Base-by-base conservation (phyloP, 768 basidiomycete species). In the Dendrothele bispora region DNA sequence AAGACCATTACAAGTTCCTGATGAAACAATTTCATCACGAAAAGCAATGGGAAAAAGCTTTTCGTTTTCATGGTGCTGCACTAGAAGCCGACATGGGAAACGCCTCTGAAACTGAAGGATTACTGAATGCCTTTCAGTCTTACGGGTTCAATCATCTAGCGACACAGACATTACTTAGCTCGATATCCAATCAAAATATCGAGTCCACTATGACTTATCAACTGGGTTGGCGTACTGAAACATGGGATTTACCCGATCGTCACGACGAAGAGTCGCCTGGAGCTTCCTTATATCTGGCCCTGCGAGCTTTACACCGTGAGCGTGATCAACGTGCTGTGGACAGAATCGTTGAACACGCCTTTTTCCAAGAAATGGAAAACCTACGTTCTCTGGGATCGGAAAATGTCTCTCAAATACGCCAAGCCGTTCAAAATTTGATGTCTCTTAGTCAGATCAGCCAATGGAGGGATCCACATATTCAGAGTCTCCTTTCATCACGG, bases 71-170 rank as follows among this genome's bases (percentile, higher is more conserved):
- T 53, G 94, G 93, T 21, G 93, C 97, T 6, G 77, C 80, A 8
- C 69, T 89, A 48, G 92, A 95, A 61, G 79, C 83, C 2, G 79
- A 78, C 3, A 64, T 60, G 24, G 62, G 59, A 10, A 69, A 71
- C 5, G 50, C 66, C 2, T 59, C 61, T 1, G 78, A 81, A 34
- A 67, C 80, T 11, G 75, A 80, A 29, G 90, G 90, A 1, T 75
- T 97, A 14, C 65, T 92, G 4, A 75, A 84, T 48, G 82, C 95
- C 7, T 82, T 98, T 37, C 88, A 95, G 60, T 80, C 87, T 5
- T 92, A 93, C 56, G 95, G 95, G 1, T 94, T 98, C 65, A 79
- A 94, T 62, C 80, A 77, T 28, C 79, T 98, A n/a, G 95, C 97
- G 7, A 79, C 89, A 55, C 72, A 76, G 21, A 77, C 87, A 5